phyloP scores from a whole-genome alignment of 768 basidiomycete genomes.

The Harrya chromipes region DNA sequence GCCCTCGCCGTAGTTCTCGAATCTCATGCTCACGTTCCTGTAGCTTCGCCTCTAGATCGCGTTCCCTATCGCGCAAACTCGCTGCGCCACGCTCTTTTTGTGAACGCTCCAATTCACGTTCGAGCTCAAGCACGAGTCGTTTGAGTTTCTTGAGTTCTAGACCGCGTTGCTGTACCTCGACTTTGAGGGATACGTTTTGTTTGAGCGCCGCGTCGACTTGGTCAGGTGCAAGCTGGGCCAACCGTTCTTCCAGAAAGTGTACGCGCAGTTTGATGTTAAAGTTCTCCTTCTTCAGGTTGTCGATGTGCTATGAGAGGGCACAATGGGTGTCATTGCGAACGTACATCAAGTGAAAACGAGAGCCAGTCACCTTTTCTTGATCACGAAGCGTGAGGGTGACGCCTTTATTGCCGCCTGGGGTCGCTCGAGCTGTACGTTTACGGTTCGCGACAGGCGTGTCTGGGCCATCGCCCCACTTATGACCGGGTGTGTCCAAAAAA shows the following conservation, averaged over 20 bases:
- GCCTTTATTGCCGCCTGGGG: constrained; percentile 29
- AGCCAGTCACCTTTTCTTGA: constrained; percentile 84
- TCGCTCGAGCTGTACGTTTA: constrained; percentile 38
- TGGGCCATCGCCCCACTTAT: constrained; percentile 47
- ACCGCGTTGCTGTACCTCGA: constrained; percentile 85
- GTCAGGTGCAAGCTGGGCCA: constrained; percentile 86
- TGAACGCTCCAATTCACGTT: constrained; percentile 71
- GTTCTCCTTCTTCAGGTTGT: constrained; percentile 94
- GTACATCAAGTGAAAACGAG: background rate
- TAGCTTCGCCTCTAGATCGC: constrained; percentile 74
- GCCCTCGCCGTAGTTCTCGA: constrained; percentile 58
- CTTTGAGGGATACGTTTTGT: constrained; percentile 91
- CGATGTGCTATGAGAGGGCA: constrained; percentile 69
- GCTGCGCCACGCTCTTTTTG: constrained; percentile 48
- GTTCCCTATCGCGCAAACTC: constrained; percentile 50
- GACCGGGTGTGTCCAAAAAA: constrained; percentile 53
- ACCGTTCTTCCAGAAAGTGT: constrained; percentile 91
- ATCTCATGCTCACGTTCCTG: constrained; percentile 72
- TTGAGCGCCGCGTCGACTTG: constrained; percentile 90
- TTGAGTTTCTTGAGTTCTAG: constrained; percentile 91
- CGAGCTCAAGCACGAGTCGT: constrained; percentile 81
- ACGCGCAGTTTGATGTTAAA: constrained; percentile 95
- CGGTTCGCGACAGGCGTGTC: constrained; percentile 51
- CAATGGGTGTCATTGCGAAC: background rate
- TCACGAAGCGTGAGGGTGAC: constrained; percentile 80